Conservation (phyloP, 1,284 basidiomycete genomes). For the Microbotryum saponariae region DNA sequence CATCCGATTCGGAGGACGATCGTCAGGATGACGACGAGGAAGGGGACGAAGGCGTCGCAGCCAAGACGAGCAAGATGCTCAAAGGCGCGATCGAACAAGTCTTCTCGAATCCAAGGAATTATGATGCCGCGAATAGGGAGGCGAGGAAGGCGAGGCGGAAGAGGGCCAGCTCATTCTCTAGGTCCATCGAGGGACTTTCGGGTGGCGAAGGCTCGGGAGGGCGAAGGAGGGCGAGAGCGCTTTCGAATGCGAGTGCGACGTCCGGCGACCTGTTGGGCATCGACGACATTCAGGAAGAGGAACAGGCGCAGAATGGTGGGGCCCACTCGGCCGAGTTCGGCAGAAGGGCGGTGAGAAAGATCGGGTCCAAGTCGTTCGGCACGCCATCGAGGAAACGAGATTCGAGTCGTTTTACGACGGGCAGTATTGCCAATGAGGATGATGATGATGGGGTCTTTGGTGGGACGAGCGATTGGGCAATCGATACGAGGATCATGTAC, state of each 20-base stretch:
- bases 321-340: constrained; percentile 44
- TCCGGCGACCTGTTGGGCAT: constrained; percentile 25
- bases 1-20: constrained; percentile 48
- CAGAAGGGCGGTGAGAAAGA: constrained; percentile 47
- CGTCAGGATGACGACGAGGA: constrained; percentile 59
- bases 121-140: constrained; percentile 22
- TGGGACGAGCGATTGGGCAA: constrained; percentile 65
- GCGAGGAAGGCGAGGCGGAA: constrained; percentile 28
- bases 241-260: constrained; percentile 11
- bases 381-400: constrained; percentile 29
- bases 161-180: constrained; percentile 35
- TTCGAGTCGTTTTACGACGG: constrained; percentile 24
- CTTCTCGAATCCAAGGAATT: constrained; percentile 23
- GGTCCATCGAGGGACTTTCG: constrained; percentile 20
- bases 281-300: constrained; percentile 3
- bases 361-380: constrained; percentile 44
- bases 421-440: constrained; percentile 13
- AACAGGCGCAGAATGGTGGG: not conserved
- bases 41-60: constrained; percentile 48
- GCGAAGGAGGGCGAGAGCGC: not conserved
- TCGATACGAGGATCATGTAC: constrained; percentile 79
- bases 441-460: constrained; percentile 57
- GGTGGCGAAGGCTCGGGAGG: not conserved
- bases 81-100: constrained; percentile 24
- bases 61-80: constrained; percentile 19